Percentiles rank a stretch among this genome's conserved stretches.
These are phyloP conservation scores for Sugiyamaella pinicola DNA, from an alignment of 1,139 yeast genomes.

Conservation along the genomic window DNA sequence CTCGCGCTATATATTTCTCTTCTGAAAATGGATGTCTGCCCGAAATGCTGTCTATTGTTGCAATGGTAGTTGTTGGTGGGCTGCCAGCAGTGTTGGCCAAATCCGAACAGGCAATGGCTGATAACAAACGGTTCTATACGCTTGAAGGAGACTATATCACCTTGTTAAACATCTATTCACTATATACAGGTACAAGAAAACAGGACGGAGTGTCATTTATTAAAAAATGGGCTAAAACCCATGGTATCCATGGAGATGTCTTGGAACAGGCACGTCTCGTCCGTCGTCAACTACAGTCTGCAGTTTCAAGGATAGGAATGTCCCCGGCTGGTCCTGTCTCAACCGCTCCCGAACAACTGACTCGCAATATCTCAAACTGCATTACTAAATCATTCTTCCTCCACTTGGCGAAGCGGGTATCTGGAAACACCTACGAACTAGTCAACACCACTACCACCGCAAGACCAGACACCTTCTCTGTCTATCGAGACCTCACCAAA, in stretches of 20 bases:
- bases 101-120: constrained; percentile 59
- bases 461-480: constrained; percentile 19
- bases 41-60: constrained; percentile 76
- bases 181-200: constrained; percentile 50
- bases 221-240: constrained; percentile 18
- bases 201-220: constrained; percentile 15
- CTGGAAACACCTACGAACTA: constrained; percentile 15
- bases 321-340: neutral
- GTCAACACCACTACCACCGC: neutral
- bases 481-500: constrained; percentile 16
- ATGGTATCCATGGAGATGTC: constrained; percentile 20
- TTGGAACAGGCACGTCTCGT: constrained; percentile 20
- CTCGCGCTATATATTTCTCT: constrained; percentile 28
- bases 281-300: constrained; percentile 20
- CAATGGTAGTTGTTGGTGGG: constrained; percentile 73
- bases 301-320: constrained; percentile 16
- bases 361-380: constrained; percentile 23
- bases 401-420: constrained; percentile 24
- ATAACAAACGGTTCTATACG: constrained; percentile 63
- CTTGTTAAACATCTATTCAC: constrained; percentile 74
- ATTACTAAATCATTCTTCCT: constrained; percentile 27
- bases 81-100: constrained; percentile 73
- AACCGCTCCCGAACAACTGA: constrained; percentile 2
- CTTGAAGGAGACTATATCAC: constrained; percentile 91
- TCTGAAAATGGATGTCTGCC: constrained; percentile 57